Evolutionary conservation across 257 asterid genomes (phyloP).

Genomic region (Primulina tabacum): DNA sequence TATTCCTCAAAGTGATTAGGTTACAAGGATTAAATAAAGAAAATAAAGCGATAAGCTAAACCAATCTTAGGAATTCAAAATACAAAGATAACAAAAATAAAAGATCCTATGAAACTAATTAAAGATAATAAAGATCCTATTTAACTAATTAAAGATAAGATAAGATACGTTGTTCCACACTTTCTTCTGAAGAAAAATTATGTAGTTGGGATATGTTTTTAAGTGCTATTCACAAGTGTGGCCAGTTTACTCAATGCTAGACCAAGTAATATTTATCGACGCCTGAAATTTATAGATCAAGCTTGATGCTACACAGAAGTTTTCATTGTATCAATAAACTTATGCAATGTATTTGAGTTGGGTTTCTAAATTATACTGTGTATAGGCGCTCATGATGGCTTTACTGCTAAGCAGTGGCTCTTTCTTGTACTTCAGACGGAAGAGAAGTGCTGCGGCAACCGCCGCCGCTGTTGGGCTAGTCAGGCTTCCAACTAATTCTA

Average conservation of each 20-base stretch:
- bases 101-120: no score
- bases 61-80: no score
- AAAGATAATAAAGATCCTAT: no score
- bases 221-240: background rate
- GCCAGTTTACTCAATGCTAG: background rate
- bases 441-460: slow-evolving; percentile 41
- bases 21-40: no score
- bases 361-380: background rate
- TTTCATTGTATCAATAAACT: background rate
- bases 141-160: no score
- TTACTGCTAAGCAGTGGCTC: slow-evolving; percentile 78
- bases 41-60: no score
- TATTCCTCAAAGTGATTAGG: no score
- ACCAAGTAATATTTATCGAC: background rate
- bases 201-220: background rate
- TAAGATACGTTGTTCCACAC: no score
- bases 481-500: slow-evolving; percentile 66
- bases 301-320: background rate
- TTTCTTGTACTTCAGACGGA: slow-evolving; percentile 61
- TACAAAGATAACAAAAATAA: no score
- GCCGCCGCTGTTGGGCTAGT: slow-evolving; percentile 41
- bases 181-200: no score
- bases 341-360: slow-evolving; percentile 13
- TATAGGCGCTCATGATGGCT: slow-evolving; percentile 61
- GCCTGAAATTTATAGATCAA: background rate